These are phyloP conservation scores for Anastatica hierochuntica DNA, from an alignment of 345 rosid species.

Conservation along the genomic window DNA sequence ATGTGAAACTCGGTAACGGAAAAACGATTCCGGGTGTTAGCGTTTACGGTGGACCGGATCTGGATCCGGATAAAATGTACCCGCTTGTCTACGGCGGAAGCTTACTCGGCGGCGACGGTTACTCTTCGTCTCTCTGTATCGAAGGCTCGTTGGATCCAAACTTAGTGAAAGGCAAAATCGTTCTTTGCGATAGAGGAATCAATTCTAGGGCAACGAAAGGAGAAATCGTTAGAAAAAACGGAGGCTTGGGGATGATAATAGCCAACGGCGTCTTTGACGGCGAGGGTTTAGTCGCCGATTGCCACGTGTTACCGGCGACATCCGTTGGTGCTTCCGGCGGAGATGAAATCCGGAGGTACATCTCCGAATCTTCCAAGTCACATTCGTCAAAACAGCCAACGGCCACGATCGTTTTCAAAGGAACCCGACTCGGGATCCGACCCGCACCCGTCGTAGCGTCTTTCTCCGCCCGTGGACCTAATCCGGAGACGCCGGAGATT, in stretches of 20 bases:
- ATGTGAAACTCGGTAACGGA: conserved; percentile 66
- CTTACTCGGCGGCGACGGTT: conserved; percentile 51
- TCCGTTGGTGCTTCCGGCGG: conserved; percentile 67
- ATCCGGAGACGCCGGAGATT: conserved; percentile 68
- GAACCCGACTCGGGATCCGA: conserved; percentile 50
- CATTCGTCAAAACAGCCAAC: conserved; percentile 35
- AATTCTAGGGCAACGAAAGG: conserved; percentile 84
- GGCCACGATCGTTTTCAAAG: conserved; percentile 74
- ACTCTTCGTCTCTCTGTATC: conserved; percentile 66
- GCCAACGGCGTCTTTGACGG: conserved; percentile 88
- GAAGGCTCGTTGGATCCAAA: conserved; percentile 69
- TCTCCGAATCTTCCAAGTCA: conserved; percentile 30
- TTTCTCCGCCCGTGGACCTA: conserved; percentile 82
- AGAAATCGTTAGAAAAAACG: conserved; percentile 63
- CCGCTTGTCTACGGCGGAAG: conserved; percentile 66
- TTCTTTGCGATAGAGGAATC: conserved; percentile 82
- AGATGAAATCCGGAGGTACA: conserved; percentile 56
- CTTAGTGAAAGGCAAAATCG: conserved; percentile 57
- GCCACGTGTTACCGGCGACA: conserved; percentile 77
- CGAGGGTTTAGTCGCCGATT: conserved; percentile 83
- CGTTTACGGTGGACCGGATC: conserved; percentile 51
- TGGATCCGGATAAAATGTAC: conserved; percentile 48
- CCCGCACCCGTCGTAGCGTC: conserved; percentile 92
- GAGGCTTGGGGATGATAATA: conserved; percentile 84
- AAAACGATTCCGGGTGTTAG: conserved; percentile 51